Percentiles rank a stretch among this genome's conserved stretches.
Conservation (phyloP, 2,329 filamentous ascomycete species). For the Penicillium glabrum region DNA sequence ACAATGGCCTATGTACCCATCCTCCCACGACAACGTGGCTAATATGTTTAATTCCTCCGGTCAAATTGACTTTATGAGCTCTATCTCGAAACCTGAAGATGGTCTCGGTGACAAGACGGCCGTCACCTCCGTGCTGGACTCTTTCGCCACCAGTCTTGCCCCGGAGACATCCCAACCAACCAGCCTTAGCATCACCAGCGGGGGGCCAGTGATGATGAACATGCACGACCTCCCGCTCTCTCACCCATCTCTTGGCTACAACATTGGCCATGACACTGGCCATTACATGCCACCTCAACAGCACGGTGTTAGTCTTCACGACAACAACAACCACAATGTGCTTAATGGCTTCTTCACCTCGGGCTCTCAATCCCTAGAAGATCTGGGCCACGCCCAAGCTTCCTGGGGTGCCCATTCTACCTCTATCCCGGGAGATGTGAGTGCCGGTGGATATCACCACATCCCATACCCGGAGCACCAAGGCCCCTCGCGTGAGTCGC, state of each 20-base stretch:
- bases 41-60: conserved; percentile 34
- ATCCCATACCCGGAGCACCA: conserved; percentile 36
- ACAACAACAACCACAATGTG: conserved; percentile 27
- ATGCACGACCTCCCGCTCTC: conserved; percentile 37
- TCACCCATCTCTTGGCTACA: conserved; percentile 32
- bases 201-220: conserved; percentile 34
- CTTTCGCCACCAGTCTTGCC: conserved; percentile 32
- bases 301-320: conserved; percentile 30
- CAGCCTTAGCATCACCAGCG: conserved; percentile 28
- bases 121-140: conserved; percentile 36
- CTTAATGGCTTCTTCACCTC: conserved; percentile 35
- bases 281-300: conserved; percentile 36
- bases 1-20: conserved; percentile 37
- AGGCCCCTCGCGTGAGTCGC: conserved; percentile 32
- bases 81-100: conserved; percentile 37
- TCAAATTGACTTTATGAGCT: conserved; percentile 35
- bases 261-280: conserved; percentile 29
- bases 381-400: conserved; percentile 31
- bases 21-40: conserved; percentile 34
- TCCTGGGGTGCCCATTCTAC: conserved; percentile 33
- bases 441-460: conserved; percentile 30
- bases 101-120: conserved; percentile 34
- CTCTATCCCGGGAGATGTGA: conserved; percentile 33
- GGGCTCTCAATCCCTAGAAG: conserved; percentile 34
- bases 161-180: conserved; percentile 32